A percentile compares a stretch with the other conserved stretches of the same genome.
Evolutionary conservation across 164 flowering plant species (phyloP).

Genomic region (Annona cherimola): DNA sequence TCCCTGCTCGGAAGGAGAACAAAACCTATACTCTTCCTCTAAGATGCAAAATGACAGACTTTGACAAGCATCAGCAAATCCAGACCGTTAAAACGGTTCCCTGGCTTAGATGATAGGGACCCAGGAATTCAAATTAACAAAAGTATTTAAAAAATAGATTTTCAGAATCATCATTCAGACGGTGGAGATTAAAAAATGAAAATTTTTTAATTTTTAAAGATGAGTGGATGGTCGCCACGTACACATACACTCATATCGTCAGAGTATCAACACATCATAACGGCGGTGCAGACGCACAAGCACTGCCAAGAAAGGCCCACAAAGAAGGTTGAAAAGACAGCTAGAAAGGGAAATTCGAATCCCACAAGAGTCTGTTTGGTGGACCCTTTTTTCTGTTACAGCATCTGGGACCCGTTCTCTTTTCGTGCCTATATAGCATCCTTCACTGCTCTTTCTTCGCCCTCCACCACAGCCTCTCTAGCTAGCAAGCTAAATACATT

Average conservation of each 20-base stretch:
- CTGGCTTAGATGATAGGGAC: background rate
- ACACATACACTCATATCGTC: no score
- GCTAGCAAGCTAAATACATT: background rate
- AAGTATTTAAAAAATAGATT: background rate
- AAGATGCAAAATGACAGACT: background rate
- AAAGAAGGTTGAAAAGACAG: background rate
- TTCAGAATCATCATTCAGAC: no score
- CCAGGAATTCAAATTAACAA: background rate
- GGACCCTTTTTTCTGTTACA: constrained; percentile 9
- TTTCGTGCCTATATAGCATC: background rate
- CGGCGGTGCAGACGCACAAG: background rate
- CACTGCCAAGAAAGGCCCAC: background rate
- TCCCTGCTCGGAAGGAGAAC: background rate
- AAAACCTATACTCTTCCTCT: background rate
- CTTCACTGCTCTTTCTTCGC: background rate
- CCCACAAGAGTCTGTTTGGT: background rate
- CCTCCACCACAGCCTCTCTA: background rate
- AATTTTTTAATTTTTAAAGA: no score
- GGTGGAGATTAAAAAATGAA: background rate
- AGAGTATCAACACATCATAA: background rate
- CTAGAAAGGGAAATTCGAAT: constrained; percentile 1
- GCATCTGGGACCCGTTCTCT: background rate
- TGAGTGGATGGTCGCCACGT: background rate
- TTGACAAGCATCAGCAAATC: background rate
- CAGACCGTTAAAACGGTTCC: background rate